These are phyloP conservation scores for Peniophora sp. DNA, from an alignment of 1,284 basidiomycete species.

Conservation along the genomic window DNA sequence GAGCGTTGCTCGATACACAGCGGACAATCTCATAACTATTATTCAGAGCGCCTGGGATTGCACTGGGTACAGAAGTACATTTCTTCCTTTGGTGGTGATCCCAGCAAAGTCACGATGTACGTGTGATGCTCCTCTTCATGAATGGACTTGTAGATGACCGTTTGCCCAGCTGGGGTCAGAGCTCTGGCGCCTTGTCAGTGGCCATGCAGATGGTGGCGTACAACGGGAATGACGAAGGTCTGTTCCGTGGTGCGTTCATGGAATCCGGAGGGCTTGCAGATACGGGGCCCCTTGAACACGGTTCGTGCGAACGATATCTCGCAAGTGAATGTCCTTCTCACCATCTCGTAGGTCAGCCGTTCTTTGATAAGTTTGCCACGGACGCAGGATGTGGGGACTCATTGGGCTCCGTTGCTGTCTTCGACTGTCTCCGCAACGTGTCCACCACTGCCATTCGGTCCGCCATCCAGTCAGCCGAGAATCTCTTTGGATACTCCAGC, in stretches of 20 bases:
- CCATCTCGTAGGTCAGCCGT: slow-evolving; percentile 1
- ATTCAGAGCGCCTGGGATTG: slow-evolving; percentile 26
- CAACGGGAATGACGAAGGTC: slow-evolving; percentile 20
- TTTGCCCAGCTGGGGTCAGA: slow-evolving; percentile 31
- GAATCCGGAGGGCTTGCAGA: slow-evolving; percentile 25
- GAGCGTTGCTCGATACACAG: slow-evolving; percentile 6
- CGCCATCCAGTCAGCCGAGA: background rate
- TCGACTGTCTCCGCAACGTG: background rate
- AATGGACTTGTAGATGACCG: background rate
- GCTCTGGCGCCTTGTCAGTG: slow-evolving; percentile 30
- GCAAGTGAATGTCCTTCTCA: background rate
- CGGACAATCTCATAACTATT: background rate
- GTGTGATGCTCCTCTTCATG: slow-evolving; percentile 1
- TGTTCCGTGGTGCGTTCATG: slow-evolving; percentile 26
- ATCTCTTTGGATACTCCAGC: slow-evolving; percentile 6
- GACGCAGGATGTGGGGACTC: background rate
- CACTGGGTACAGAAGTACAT: slow-evolving; percentile 33
- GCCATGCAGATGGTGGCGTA: slow-evolving; percentile 21
- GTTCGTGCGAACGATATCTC: background rate
- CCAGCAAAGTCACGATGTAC: slow-evolving; percentile 9
- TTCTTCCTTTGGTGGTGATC: slow-evolving; percentile 27
- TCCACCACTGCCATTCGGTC: background rate
- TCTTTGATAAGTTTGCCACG: background rate
- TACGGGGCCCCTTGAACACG: slow-evolving; percentile 16
- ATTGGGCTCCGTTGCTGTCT: background rate